Percentiles rank a stretch among this genome's conserved stretches.
These are phyloP conservation scores for Hypoxylon cercidicola DNA, from an alignment of 495 filamentous ascomycete genomes.

Conservation along the genomic window DNA sequence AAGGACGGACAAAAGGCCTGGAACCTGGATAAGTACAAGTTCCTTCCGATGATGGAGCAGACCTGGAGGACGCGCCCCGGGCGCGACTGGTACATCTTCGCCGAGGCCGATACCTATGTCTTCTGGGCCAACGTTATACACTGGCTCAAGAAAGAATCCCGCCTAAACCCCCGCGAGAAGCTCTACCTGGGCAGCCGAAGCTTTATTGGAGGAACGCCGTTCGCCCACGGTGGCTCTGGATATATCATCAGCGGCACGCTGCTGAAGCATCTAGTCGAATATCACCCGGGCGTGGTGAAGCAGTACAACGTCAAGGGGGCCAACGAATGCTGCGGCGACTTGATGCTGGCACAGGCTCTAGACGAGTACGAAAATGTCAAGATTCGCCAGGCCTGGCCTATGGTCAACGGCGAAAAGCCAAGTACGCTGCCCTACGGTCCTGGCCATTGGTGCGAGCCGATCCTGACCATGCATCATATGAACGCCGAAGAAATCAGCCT, in stretches of 20 bases:
- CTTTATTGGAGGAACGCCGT: slow-evolving; percentile 48
- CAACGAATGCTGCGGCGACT: slow-evolving; percentile 61
- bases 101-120: slow-evolving; percentile 74
- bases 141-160: slow-evolving; percentile 57
- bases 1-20: slow-evolving; percentile 59
- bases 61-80: slow-evolving; percentile 61
- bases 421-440: slow-evolving; percentile 54
- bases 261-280: slow-evolving; percentile 50
- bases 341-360: slow-evolving; percentile 56
- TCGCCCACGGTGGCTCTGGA: slow-evolving; percentile 62
- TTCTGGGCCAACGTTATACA: slow-evolving; percentile 70
- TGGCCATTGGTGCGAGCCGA: slow-evolving; percentile 66
- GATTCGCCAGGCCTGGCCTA: slow-evolving; percentile 58
- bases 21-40: slow-evolving; percentile 78
- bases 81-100: slow-evolving; percentile 73
- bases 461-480: slow-evolving; percentile 66
- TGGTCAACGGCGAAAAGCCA: slow-evolving; percentile 64
- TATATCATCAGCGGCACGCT: slow-evolving; percentile 60
- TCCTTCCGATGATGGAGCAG: slow-evolving; percentile 70
- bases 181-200: slow-evolving; percentile 67
- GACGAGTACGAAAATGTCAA: slow-evolving; percentile 50
- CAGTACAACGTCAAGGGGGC: slow-evolving; percentile 51
- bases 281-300: slow-evolving; percentile 44
- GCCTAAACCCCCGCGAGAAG: slow-evolving; percentile 58
- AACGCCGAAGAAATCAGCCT: slow-evolving; percentile 48